These are phyloP conservation scores for Didymella pomorum DNA, from an alignment of 2,329 filamentous ascomycete genomes.

Conservation along the genomic window DNA sequence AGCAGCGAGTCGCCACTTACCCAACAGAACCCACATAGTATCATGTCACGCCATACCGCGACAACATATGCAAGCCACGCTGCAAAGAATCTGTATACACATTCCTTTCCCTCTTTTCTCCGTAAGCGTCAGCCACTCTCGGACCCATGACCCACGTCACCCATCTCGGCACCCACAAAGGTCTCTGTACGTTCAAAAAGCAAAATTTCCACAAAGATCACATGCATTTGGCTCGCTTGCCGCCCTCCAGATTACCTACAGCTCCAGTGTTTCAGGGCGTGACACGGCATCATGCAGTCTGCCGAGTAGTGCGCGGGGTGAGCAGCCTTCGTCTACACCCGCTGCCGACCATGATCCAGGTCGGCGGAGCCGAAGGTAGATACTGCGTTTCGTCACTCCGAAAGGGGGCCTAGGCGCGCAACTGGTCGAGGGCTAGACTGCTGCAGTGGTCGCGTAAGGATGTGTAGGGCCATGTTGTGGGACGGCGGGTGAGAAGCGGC, in stretches of 20 bases:
- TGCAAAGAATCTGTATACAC: neutral
- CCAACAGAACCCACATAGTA: neutral
- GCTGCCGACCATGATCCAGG: conserved; percentile 26
- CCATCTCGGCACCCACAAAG: conserved; percentile 3
- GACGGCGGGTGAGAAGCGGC: conserved; percentile 6
- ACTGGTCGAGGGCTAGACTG: conserved; percentile 4
- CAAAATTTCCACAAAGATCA: neutral
- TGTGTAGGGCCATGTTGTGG: conserved; percentile 12
- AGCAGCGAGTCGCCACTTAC: neutral
- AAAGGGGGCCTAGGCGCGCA: conserved; percentile 10
- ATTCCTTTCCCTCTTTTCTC: neutral
- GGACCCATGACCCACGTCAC: conserved; percentile 6
- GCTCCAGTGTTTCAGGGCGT: conserved; percentile 14
- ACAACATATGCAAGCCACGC: conserved; percentile 9
- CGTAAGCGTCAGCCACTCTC: conserved; percentile 3
- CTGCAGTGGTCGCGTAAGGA: conserved; percentile 8
- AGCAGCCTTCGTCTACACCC: conserved; percentile 17
- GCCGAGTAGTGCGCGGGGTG: conserved; percentile 3
- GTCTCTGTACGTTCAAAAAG: neutral
- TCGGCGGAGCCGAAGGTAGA: conserved; percentile 20
- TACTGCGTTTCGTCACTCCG: conserved; percentile 14
- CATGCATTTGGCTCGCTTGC: conserved; percentile 2
- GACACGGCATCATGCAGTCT: conserved; percentile 14
- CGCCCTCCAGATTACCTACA: conserved; percentile 15
- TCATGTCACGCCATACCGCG: neutral